Base-by-base conservation (phyloP, 2,329 filamentous ascomycete species). In the Alternaria sp. region DNA sequence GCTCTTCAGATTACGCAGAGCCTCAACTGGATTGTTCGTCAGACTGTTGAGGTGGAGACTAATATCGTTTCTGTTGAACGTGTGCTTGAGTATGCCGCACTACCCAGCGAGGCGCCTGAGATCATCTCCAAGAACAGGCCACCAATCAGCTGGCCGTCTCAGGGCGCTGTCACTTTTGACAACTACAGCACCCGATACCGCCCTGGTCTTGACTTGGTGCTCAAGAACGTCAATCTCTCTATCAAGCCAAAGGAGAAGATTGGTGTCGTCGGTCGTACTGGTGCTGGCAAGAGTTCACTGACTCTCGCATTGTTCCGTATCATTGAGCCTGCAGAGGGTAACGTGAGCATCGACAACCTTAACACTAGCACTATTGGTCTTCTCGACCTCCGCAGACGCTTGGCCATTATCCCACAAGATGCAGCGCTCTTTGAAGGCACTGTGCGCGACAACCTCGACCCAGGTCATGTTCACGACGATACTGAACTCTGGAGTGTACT, bases 11-110 rank as follows among this genome's bases (percentile, higher is more conserved):
- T 99, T 75, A 99, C 95, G 2, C 92, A 94, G 69, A 97, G 94
- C 36, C 86, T 99, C 73, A 99, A 98, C 83, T 99, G 95, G 95
- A 97, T 99, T 74, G 95, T 99, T 53, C 89, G 96, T 60, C 95
- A 99, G 81, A 97, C 94, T 0, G 95, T 99, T 34, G 96, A 99
- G 80, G 95, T 99, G n/a, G 96, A 99, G 84, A 98, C 94, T n/a
- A 99, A 99, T 80, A 99, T 99, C 74, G 94, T 99, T 46, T 97
- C 94, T 10, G 95, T 99, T 38, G 95, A 99, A 85, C 91, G 95
- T 74, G 94, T 99, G 49, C 89, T 99, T 51, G 96, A 99, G 80
- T 99, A 99, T 81, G 92, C 94, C 59, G 86, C 87, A 52, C 86
- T 99, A 65, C 94, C 94, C 27, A 95, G 91, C 78, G 95, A 99